Conservation (phyloP, 2,329 filamentous ascomycete genomes). For the Emydomyces testavorans region DNA sequence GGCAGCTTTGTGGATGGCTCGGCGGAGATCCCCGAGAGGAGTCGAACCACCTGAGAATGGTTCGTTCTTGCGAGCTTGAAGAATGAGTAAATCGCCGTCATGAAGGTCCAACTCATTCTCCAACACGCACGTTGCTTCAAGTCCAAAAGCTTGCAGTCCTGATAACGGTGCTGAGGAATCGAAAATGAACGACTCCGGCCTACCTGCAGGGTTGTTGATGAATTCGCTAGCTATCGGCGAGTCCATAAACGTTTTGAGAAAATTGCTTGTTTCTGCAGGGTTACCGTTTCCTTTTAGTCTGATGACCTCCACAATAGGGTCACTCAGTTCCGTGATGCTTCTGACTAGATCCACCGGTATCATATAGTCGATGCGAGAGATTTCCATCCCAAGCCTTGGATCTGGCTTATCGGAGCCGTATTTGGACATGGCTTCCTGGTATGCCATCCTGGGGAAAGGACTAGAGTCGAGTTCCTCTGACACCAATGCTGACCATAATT, state of each 20-base stretch:
- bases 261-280: conserved; percentile 45
- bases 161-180: conserved; percentile 62
- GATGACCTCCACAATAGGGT: conserved; percentile 65
- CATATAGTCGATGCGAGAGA: conserved; percentile 53
- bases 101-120: conserved; percentile 45
- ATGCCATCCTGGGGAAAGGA: conserved; percentile 52
- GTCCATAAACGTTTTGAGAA: conserved; percentile 62
- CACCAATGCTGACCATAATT: conserved; percentile 45
- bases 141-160: conserved; percentile 67
- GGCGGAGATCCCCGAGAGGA: conserved; percentile 59
- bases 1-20: conserved; percentile 56
- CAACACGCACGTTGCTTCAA: conserved; percentile 52
- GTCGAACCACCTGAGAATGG: conserved; percentile 63
- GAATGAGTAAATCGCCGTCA: conserved; percentile 65
- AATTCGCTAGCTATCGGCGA: conserved; percentile 47
- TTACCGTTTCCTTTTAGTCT: conserved; percentile 45
- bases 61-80: conserved; percentile 62
- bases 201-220: conserved; percentile 59
- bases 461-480: conserved; percentile 32
- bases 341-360: conserved; percentile 53
- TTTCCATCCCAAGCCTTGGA: conserved; percentile 59
- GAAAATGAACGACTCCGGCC: conserved; percentile 65
- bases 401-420: conserved; percentile 94
- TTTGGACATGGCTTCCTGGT: conserved; percentile 62
- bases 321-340: conserved; percentile 59